A percentile compares a stretch with the other conserved stretches of the same genome.
Evolutionary conservation across 2,329 filamentous ascomycete genomes (phyloP).

Genomic region (Orbilia oligospora): DNA sequence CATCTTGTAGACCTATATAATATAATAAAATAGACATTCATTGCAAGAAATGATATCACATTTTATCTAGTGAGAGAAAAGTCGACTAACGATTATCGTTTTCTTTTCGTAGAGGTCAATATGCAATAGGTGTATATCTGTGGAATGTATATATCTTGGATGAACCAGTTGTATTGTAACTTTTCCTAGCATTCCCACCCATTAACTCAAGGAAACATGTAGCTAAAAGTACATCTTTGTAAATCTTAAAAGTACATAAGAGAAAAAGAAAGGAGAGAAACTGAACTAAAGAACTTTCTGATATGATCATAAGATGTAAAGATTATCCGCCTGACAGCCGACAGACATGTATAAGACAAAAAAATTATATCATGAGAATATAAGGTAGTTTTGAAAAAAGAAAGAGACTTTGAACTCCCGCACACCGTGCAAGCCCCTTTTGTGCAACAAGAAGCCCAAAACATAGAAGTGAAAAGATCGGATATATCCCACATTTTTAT

Average conservation of each 20-base stretch:
- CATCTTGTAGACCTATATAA: too few relatives aligned
- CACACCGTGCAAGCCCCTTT: slow-evolving; percentile 53
- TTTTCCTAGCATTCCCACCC: slow-evolving; percentile 29
- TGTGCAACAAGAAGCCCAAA: slow-evolving; percentile 42
- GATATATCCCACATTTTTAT: slow-evolving; percentile 34
- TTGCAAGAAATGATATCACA: too few relatives aligned
- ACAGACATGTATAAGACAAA: background rate
- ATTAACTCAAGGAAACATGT: slow-evolving; percentile 28
- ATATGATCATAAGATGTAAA: slow-evolving; percentile 19
- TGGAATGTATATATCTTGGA: too few relatives aligned
- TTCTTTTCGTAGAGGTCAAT: too few relatives aligned
- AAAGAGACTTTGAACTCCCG: slow-evolving; percentile 39
- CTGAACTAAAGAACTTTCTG: slow-evolving; percentile 18
- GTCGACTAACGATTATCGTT: too few relatives aligned
- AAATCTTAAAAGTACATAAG: slow-evolving; percentile 8
- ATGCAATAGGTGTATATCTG: too few relatives aligned
- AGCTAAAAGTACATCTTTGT: slow-evolving; percentile 14
- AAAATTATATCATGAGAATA: slow-evolving; percentile 18
- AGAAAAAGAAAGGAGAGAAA: background rate
- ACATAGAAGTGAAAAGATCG: slow-evolving; percentile 45
- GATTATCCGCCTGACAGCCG: slow-evolving; percentile 21
- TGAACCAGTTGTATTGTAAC: slow-evolving; percentile 12
- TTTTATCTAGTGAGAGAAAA: too few relatives aligned
- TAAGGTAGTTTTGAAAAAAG: slow-evolving; percentile 10
- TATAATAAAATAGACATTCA: too few relatives aligned